Conservation (phyloP, 148 eudicot species). For the Cornus controversa region DNA sequence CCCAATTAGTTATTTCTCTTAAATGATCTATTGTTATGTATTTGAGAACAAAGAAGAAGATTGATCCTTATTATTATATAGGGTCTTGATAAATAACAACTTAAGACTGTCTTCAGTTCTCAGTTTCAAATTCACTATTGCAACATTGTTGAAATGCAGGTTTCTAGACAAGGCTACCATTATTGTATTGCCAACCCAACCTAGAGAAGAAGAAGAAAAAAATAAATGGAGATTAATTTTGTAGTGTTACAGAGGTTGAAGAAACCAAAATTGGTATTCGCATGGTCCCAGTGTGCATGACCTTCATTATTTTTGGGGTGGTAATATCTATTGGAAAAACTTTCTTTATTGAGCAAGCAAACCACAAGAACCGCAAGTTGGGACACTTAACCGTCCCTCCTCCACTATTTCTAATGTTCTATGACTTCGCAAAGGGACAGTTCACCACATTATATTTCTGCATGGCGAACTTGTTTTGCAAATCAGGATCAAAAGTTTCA, state of each 20-base stretch:
- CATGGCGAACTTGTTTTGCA: not conserved
- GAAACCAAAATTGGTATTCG: constrained; percentile 38
- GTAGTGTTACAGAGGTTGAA: constrained; percentile 42
- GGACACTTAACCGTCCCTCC: constrained; percentile 37
- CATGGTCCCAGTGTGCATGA: constrained; percentile 44
- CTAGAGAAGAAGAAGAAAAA: constrained; percentile 18
- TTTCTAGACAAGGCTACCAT: constrained; percentile 50
- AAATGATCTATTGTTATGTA: not conserved
- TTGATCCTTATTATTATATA: too few relatives aligned
- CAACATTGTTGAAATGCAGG: constrained; percentile 13
- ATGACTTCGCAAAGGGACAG: constrained; percentile 9
- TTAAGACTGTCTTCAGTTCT: not conserved
- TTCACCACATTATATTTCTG: constrained; percentile 3
- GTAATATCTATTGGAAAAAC: constrained; percentile 43
- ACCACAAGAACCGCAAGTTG: constrained; percentile 33
- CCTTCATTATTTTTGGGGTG: constrained; percentile 39
- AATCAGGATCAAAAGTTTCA: not conserved
- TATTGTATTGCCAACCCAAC: constrained; percentile 22
- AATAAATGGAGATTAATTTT: constrained; percentile 44
- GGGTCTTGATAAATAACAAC: not conserved
- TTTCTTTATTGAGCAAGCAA: constrained; percentile 59
- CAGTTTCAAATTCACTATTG: not conserved
- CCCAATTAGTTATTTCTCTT: not conserved
- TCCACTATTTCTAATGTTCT: constrained; percentile 26
- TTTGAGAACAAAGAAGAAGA: not conserved